Conservation (phyloP, 768 basidiomycete genomes). For the Mycena crocata region DNA sequence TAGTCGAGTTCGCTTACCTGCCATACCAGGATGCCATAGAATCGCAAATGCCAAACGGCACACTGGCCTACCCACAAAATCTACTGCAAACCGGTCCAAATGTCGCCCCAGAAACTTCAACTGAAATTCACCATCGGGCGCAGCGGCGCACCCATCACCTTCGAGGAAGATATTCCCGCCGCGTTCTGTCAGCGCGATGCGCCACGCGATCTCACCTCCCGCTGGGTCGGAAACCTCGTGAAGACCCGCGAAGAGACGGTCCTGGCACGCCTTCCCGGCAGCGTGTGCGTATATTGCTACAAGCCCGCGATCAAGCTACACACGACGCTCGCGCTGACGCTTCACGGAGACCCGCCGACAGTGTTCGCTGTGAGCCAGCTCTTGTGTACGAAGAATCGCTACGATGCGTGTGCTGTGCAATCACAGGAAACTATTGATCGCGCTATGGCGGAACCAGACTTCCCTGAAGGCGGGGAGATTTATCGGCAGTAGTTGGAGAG, state of each 20-base stretch:
- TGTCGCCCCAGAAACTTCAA: conserved; percentile 19
- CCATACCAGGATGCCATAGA: conserved; percentile 1
- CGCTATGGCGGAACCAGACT: not conserved
- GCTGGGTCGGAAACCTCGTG: conserved; percentile 21
- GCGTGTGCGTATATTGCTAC: conserved; percentile 10
- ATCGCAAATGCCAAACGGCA: conserved; percentile 19
- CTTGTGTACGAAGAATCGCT: conserved; percentile 13
- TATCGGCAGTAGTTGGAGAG: not conserved
- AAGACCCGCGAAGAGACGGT: conserved; percentile 16
- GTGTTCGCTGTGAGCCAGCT: conserved; percentile 1
- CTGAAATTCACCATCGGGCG: conserved; percentile 11
- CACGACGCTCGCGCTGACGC: conserved; percentile 9
- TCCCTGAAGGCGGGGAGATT: conserved; percentile 5
- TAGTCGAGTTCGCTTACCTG: not conserved
- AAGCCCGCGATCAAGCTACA: conserved; percentile 8
- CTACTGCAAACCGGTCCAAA: conserved; percentile 1
- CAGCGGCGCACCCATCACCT: not conserved
- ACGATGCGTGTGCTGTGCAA: conserved; percentile 12
- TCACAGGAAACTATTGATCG: conserved; percentile 12
- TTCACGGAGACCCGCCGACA: conserved; percentile 5
- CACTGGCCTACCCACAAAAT: conserved; percentile 19
- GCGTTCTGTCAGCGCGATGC: conserved; percentile 13
- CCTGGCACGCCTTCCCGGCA: conserved; percentile 8
- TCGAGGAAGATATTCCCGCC: conserved; percentile 12
- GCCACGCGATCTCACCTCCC: conserved; percentile 25